These are phyloP conservation scores for Phoenix dactylifera DNA, from an alignment of 176 grass and related monocot species.

Conservation along the genomic window DNA sequence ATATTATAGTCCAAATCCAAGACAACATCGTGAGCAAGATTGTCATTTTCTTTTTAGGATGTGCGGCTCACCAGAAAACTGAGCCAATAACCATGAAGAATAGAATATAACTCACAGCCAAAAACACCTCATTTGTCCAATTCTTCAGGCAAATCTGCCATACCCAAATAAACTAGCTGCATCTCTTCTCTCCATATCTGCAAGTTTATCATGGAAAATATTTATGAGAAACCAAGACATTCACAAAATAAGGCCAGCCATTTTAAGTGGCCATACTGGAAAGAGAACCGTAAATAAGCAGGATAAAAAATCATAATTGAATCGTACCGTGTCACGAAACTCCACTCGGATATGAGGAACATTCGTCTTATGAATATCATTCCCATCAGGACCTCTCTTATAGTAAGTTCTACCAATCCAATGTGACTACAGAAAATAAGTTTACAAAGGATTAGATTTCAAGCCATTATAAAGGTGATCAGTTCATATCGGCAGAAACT, in stretches of 20 bases:
- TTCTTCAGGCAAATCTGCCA: constrained; percentile 45
- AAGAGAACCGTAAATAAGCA: no score
- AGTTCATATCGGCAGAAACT: no score
- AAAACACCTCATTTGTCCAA: constrained; percentile 44
- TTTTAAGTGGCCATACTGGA: no score
- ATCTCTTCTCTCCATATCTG: constrained; percentile 99
- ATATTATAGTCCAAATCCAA: no score
- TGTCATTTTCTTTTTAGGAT: neutral
- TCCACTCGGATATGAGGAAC: constrained; percentile 88
- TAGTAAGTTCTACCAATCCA: constrained; percentile 94
- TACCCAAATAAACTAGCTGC: constrained; percentile 55
- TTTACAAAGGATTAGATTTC: no score
- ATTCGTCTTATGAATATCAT: constrained; percentile 87
- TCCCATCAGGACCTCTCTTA: constrained; percentile 61
- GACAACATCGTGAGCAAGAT: no score
- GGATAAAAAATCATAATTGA: neutral
- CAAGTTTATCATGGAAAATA: neutral
- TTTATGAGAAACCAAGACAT: neutral
- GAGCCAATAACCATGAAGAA: neutral
- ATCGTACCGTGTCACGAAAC: constrained; percentile 64
- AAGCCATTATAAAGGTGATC: no score
- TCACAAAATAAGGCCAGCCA: no score
- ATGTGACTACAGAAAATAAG: constrained; percentile 45
- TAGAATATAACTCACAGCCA: no score
- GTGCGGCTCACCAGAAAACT: neutral